Percentiles rank a stretch among this genome's conserved stretches.
These are phyloP conservation scores for Suillus fuscotomentosus DNA, from an alignment of 768 basidiomycete species.

Conservation along the genomic window DNA sequence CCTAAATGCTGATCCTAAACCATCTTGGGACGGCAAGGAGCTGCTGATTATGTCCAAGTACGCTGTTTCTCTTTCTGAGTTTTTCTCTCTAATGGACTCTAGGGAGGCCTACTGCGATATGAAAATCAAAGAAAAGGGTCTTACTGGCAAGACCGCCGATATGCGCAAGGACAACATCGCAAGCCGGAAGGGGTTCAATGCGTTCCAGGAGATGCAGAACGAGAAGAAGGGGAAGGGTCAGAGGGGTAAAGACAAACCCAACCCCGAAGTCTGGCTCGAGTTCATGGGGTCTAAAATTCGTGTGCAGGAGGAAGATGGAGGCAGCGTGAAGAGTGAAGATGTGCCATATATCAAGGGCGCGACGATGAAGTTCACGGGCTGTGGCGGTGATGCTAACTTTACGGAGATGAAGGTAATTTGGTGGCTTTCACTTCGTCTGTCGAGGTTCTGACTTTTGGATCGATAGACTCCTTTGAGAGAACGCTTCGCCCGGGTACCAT, in stretches of 20 bases:
- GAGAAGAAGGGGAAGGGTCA: constrained; percentile 31
- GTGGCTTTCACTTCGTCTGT: neutral
- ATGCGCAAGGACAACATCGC: constrained; percentile 56
- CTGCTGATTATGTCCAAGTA: constrained; percentile 89
- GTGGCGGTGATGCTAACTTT: constrained; percentile 58
- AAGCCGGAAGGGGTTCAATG: constrained; percentile 66
- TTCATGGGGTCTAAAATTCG: constrained; percentile 71
- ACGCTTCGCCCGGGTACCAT: constrained; percentile 46
- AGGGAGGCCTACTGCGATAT: constrained; percentile 89
- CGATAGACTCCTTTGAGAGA: constrained; percentile 44
- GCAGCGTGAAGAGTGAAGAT: constrained; percentile 42
- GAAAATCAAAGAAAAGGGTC: constrained; percentile 95
- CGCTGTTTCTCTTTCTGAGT: constrained; percentile 18
- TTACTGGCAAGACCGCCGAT: constrained; percentile 68
- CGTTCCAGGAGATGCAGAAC: constrained; percentile 66
- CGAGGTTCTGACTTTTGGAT: neutral
- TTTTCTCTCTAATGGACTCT: neutral
- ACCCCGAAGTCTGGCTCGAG: constrained; percentile 67
- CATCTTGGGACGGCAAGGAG: constrained; percentile 73
- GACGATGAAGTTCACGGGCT: constrained; percentile 48
- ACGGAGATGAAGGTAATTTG: constrained; percentile 52
- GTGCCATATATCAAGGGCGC: constrained; percentile 43
- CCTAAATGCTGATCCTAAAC: constrained; percentile 79
- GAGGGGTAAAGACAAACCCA: constrained; percentile 36
- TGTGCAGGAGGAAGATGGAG: constrained; percentile 55